Conservation (phyloP, 208 protist species). For the Acanthamoeba royreba region DNA sequence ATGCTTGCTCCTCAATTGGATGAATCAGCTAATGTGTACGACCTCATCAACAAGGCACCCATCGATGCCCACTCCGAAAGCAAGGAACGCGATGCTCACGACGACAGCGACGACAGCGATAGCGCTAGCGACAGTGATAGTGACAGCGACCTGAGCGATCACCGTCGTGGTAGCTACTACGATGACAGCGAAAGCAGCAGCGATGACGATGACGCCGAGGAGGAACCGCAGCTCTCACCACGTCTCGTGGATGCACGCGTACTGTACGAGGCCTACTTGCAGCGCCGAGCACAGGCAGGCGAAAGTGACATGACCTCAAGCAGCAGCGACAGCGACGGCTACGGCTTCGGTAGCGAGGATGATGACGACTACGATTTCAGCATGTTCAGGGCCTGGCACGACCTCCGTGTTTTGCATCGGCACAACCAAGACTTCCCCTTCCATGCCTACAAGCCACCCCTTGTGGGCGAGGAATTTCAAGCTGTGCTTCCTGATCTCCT, state of each 20-base stretch:
- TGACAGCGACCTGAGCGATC: background rate
- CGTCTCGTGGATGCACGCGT: background rate
- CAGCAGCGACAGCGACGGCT: background rate
- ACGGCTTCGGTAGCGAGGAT: background rate
- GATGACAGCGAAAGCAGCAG: background rate
- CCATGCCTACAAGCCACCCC: background rate
- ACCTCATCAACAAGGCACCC: background rate
- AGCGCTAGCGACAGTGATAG: background rate
- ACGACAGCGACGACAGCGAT: too few species aligned
- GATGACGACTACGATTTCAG: background rate
- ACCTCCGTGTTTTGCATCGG: background rate
- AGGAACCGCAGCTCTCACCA: background rate
- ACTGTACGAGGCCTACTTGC: background rate
- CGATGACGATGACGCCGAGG: background rate
- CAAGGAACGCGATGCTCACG: too few species aligned
- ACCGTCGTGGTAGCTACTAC: background rate
- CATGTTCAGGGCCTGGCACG: background rate
- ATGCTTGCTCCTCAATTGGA: background rate
- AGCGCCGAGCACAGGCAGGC: background rate
- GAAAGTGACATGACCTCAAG: background rate
- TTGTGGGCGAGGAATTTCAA: background rate
- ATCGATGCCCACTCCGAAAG: too few species aligned
- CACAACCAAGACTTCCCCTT: constrained; percentile 9
- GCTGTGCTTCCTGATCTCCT: background rate
- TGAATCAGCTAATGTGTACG: too few species aligned